A percentile compares a stretch with the other conserved stretches of the same genome.
Conservation (phyloP, 2,329 filamentous ascomycete genomes). For the Apiospora marii region DNA sequence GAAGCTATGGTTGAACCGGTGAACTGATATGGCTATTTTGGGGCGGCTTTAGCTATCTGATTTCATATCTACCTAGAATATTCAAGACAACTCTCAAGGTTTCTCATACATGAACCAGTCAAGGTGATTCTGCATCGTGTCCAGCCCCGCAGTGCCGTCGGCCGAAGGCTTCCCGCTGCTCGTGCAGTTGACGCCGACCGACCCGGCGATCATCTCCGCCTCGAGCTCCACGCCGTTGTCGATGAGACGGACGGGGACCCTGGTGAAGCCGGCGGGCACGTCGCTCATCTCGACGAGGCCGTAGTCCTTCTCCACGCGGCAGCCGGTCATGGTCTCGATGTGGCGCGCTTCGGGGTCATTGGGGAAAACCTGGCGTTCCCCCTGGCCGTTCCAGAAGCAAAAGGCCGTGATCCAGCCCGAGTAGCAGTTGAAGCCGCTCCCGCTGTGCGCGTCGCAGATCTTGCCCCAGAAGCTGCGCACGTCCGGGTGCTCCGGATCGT, state of each 20-base stretch:
- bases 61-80: too few relatives aligned
- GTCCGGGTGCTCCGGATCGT: conserved; percentile 33
- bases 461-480: conserved; percentile 40
- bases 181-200: conserved; percentile 36
- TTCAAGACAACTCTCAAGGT: too few relatives aligned
- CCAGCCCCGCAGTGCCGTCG: conserved; percentile 30
- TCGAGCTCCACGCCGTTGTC: conserved; percentile 36
- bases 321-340: neutral
- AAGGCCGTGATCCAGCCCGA: conserved; percentile 46
- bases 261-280: conserved; percentile 41
- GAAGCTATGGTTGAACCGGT: neutral
- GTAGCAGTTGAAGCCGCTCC: conserved; percentile 40
- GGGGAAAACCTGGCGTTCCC: too few relatives aligned
- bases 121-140: conserved; percentile 41
- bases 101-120: conserved; percentile 43
- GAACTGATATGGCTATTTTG: neutral
- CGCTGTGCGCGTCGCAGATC: conserved; percentile 12
- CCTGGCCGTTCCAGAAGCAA: conserved; percentile 41
- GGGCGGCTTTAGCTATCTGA: too few relatives aligned
- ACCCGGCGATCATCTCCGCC: conserved; percentile 43
- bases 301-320: conserved; percentile 10
- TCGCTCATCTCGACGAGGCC: conserved; percentile 34
- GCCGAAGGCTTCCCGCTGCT: conserved; percentile 26
- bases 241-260: conserved; percentile 39
- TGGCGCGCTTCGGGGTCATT: neutral